A percentile compares a stretch with the other conserved stretches of the same genome.
phyloP scores from a whole-genome alignment of 225 moss, liverwort and hornwort genomes.

The Rhytidiadelphus loreus region DNA sequence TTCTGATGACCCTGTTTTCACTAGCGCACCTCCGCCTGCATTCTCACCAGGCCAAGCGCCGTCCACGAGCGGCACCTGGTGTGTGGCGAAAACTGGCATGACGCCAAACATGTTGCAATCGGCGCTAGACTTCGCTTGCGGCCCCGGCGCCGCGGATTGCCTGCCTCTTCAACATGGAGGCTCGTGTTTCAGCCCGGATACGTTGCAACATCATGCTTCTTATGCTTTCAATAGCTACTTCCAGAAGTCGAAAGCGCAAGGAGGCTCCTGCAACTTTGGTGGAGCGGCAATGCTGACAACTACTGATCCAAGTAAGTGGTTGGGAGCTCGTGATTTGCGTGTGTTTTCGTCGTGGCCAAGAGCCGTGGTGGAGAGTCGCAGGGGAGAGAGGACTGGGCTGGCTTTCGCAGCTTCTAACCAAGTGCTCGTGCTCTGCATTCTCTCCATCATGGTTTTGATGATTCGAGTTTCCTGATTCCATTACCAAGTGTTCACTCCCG shows the following conservation, averaged over 20 bases:
- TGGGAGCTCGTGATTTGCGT: neutral
- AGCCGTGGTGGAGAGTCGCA: conserved; percentile 22
- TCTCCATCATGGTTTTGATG: conserved; percentile 1
- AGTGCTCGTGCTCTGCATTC: conserved; percentile 6
- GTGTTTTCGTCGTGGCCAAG: conserved; percentile 3
- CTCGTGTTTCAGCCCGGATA: conserved; percentile 33
- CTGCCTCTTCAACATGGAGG: conserved; percentile 30
- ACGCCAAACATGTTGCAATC: neutral
- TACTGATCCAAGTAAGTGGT: conserved; percentile 45
- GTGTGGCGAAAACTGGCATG: conserved; percentile 12
- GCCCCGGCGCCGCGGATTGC: conserved; percentile 31
- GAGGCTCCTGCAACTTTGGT: conserved; percentile 43
- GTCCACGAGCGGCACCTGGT: conserved; percentile 28
- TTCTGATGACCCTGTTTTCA: conserved; percentile 17
- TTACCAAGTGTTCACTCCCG: too few species aligned
- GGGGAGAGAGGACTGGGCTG: conserved; percentile 16
- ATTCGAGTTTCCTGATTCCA: neutral
- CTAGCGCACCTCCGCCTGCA: conserved; percentile 21
- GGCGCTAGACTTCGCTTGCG: conserved; percentile 34
- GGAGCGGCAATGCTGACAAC: conserved; percentile 31
- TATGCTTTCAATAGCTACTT: conserved; percentile 54
- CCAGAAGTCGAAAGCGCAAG: conserved; percentile 20
- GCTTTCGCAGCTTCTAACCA: conserved; percentile 4
- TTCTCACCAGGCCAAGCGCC: conserved; percentile 1
- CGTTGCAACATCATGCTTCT: conserved; percentile 17